Evolutionary conservation across 2,329 filamentous ascomycete genomes (phyloP), one percentile per base, ranked within the genome.

Genomic region (Neofusicoccum laricinum): DNA sequence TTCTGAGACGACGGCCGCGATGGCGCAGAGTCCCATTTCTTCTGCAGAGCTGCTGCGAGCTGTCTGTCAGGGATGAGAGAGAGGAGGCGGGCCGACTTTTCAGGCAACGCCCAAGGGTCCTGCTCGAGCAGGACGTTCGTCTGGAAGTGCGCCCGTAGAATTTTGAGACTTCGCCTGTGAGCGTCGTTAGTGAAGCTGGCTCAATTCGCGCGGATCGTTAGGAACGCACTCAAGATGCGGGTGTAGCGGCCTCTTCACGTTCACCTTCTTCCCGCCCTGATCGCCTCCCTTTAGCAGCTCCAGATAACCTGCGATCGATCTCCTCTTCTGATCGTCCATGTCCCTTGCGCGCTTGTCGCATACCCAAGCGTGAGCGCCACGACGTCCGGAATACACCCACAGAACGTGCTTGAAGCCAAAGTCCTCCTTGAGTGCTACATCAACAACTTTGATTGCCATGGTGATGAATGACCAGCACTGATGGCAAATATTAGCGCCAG

Each of bases 401-500:
- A 99, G 85, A 72, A 99, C 94, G 78, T 99, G 94, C 74, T 91
- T 88, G 79, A 97, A 99, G 50, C 93, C 95, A 79, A 99, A 97
- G 77, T 99, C 95, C 19, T 98, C 92, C 61, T 93, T 85, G 70
- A 99, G 78, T 0, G 93, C 93, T 12, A 86, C 84, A 75, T 98
- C 94, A 12, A 98, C 84, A 15, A 97, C 92, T 75, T 96, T 95
- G 75, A 99, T 94, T 7, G 95, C 91, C 93, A 99, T 98, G 25
- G 92, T 97, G 71, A 97, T 96, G 77, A 98, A 99, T 57, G 90
- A 85, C 95, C 95, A 99, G 80, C 95, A 99, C 75, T 93, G 95
- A 69, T 83, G 84, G 76, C 95, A 99, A 68, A 99, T 98, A 70
- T 91, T 96, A 8, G 94, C 92, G 75, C 94, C 93, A 71, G 89